Evolutionary conservation across 164 flowering plant genomes (phyloP).

Genomic region (Vitis labrusca): DNA sequence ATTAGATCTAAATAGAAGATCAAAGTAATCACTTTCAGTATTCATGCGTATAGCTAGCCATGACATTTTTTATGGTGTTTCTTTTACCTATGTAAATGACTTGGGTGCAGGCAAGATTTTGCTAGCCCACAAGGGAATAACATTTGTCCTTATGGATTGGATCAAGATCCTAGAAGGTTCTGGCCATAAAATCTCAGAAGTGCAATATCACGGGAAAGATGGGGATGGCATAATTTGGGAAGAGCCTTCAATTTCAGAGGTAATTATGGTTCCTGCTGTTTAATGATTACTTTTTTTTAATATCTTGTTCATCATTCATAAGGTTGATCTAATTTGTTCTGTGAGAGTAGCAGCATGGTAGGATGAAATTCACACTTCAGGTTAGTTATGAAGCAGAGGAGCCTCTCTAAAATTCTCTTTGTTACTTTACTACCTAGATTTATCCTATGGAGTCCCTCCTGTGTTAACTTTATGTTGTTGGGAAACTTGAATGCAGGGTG

Average conservation of each 20-base stretch:
- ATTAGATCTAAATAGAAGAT: too few species aligned
- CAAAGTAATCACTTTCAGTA: too few species aligned
- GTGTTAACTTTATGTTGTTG: background rate
- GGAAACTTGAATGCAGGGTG: conserved; percentile 46
- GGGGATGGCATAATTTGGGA: conserved; percentile 30
- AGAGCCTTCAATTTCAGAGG: conserved; percentile 38
- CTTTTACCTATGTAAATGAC: background rate
- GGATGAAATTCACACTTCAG: background rate
- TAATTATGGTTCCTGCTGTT: conserved; percentile 18
- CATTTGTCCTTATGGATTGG: conserved; percentile 50
- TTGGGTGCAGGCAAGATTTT: conserved; percentile 12
- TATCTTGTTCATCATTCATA: too few species aligned
- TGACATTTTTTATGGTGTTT: too few species aligned
- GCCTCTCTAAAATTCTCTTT: background rate
- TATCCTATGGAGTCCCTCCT: conserved; percentile 3
- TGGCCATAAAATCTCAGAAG: conserved; percentile 33
- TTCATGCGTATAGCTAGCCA: background rate
- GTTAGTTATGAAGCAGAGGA: background rate
- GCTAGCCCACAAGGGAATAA: background rate
- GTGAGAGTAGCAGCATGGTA: too few species aligned
- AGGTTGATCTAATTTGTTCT: too few species aligned
- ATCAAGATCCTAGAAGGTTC: conserved; percentile 56
- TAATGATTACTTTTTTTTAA: too few species aligned
- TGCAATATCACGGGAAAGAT: conserved; percentile 38
- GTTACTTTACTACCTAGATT: background rate